phyloP scores from a whole-genome alignment of 1,284 basidiomycete genomes.

The Psilocybe mexicana region DNA sequence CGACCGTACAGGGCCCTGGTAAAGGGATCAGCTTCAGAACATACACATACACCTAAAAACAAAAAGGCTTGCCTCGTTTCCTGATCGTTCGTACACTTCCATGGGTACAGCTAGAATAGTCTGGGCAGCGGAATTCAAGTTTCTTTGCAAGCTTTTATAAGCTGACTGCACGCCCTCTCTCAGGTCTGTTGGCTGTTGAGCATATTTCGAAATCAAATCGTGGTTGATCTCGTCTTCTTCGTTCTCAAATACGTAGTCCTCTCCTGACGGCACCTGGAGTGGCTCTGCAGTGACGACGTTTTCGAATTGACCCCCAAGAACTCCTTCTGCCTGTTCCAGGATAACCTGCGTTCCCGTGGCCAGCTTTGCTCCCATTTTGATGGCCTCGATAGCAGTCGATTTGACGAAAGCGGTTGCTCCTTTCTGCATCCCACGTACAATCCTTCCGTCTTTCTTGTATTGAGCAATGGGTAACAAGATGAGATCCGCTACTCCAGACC shows the following conservation, averaged over 20 bases:
- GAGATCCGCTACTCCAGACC: slow-evolving; percentile 93
- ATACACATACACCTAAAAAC: background rate
- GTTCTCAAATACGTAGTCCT: slow-evolving; percentile 31
- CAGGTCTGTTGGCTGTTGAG: slow-evolving; percentile 84
- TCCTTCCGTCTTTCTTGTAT: slow-evolving; percentile 94
- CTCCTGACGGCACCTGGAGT: slow-evolving; percentile 47
- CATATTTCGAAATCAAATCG: slow-evolving; percentile 83
- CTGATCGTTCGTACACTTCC: slow-evolving; percentile 95
- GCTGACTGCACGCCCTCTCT: slow-evolving; percentile 89
- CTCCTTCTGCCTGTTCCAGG: slow-evolving; percentile 92
- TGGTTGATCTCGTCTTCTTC: slow-evolving; percentile 46
- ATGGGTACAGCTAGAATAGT: slow-evolving; percentile 98
- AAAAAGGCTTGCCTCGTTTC: slow-evolving; percentile 68
- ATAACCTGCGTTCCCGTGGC: slow-evolving; percentile 98
- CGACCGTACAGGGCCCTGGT: slow-evolving; percentile 84
- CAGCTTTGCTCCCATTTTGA: slow-evolving; percentile 91
- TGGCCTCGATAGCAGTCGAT: slow-evolving; percentile 91
- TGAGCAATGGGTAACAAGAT: slow-evolving; percentile 95
- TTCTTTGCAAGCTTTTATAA: slow-evolving; percentile 81
- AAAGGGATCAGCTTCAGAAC: background rate
- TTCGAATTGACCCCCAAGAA: slow-evolving; percentile 80
- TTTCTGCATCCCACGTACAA: slow-evolving; percentile 91
- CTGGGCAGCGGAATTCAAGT: slow-evolving; percentile 92
- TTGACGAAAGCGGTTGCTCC: slow-evolving; percentile 92
- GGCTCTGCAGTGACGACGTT: slow-evolving; percentile 68